Conservation (phyloP, 148 eudicot species). For the Rhododendron vialii region DNA sequence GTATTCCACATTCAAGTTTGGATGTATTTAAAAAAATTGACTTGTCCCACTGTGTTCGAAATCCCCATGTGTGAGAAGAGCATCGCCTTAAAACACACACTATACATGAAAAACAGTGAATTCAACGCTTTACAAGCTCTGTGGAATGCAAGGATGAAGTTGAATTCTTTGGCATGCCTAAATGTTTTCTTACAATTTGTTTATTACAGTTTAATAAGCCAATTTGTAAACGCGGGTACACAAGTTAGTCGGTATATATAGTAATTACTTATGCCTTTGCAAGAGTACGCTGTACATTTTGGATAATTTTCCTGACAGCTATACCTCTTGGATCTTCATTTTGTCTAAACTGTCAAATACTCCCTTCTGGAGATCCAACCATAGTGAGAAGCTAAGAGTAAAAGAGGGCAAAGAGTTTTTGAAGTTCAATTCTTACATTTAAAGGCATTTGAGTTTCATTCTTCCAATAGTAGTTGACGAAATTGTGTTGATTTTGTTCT, state of each 20-base stretch:
- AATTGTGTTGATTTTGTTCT: not conserved
- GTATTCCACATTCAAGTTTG: not conserved
- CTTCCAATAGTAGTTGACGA: not conserved
- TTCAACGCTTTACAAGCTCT: not conserved
- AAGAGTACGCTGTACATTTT: not conserved
- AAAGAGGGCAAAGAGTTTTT: not conserved
- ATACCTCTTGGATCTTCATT: not conserved
- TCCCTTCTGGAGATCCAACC: not conserved
- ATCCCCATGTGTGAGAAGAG: not conserved
- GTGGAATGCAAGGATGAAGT: not conserved
- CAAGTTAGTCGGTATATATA: not conserved
- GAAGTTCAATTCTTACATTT: not conserved
- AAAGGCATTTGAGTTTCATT: not conserved
- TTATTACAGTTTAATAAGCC: not conserved
- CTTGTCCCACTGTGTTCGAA: not conserved
- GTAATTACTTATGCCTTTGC: not conserved
- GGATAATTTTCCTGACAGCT: not conserved
- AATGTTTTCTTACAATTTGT: not conserved
- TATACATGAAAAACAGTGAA: not conserved
- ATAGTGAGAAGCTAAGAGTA: not conserved
- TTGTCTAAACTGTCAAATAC: not conserved
- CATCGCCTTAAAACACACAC: not conserved
- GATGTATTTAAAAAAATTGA: not conserved
- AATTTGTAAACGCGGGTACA: not conserved
- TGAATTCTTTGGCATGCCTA: not conserved